Conservation (phyloP, 805 yeast species). For the Yamadazyma phyllophila region DNA sequence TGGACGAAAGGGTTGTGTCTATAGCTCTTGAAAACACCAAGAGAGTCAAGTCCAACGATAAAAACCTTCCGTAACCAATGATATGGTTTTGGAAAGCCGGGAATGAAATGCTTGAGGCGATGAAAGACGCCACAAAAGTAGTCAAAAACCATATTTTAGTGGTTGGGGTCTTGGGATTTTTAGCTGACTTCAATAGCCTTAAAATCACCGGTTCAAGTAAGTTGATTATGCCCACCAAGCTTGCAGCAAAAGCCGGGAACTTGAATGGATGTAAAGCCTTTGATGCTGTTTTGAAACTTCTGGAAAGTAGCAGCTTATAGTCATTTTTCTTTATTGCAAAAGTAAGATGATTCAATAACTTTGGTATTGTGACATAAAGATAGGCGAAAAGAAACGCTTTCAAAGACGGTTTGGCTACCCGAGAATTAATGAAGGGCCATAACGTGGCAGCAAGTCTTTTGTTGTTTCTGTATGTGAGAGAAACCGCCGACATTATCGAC, state of each 20-base stretch:
- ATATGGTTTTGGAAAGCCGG: slow-evolving; percentile 33
- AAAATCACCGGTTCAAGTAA: slow-evolving; percentile 26
- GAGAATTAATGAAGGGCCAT: slow-evolving; percentile 6
- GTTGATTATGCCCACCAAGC: slow-evolving; percentile 30
- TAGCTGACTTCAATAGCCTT: slow-evolving; percentile 5
- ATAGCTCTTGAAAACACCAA: slow-evolving; percentile 34
- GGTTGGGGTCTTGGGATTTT: slow-evolving; percentile 4
- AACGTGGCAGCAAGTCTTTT: slow-evolving; percentile 1
- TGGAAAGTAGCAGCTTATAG: slow-evolving; percentile 15
- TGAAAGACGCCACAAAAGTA: slow-evolving; percentile 28
- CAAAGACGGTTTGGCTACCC: slow-evolving; percentile 25
- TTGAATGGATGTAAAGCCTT: slow-evolving; percentile 29
- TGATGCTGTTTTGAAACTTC: slow-evolving; percentile 18
- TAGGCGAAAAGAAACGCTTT: slow-evolving; percentile 35
- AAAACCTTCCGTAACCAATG: slow-evolving; percentile 26
- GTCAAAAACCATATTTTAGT: slow-evolving; percentile 16
- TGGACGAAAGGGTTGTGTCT: slow-evolving; percentile 30
- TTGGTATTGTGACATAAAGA: slow-evolving; percentile 34
- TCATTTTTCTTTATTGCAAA: slow-evolving; percentile 16
- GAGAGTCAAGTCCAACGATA: slow-evolving; percentile 36
- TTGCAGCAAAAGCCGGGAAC: slow-evolving; percentile 36
- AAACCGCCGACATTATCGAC: not conserved
- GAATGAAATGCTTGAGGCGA: slow-evolving; percentile 27
- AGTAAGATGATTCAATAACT: slow-evolving; percentile 18
- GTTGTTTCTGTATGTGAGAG: slow-evolving; percentile 7